A percentile compares a stretch with the other conserved stretches of the same genome.
Conservation (phyloP, 2,329 filamentous ascomycete species). For the Drechslerella dactyloides region DNA sequence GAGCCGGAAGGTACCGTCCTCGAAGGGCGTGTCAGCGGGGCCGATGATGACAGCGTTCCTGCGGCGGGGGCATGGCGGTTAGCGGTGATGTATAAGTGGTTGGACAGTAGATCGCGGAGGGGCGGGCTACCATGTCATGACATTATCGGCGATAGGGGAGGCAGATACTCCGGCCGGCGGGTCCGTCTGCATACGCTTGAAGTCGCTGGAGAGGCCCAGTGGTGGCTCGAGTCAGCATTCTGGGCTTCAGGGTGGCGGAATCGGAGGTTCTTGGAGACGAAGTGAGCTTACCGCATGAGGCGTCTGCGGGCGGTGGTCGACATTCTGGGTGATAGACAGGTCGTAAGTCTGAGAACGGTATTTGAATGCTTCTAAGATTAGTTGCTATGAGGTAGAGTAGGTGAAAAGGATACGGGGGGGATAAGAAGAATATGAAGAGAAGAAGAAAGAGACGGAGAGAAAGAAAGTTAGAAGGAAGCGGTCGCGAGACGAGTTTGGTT, state of each 20-base stretch:
- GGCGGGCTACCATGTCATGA: slow-evolving; percentile 83
- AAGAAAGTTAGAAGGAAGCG: slow-evolving; percentile 12
- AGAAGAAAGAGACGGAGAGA: not conserved
- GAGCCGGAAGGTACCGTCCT: slow-evolving; percentile 95
- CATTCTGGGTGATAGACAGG: slow-evolving; percentile 63
- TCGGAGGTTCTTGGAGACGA: slow-evolving; percentile 23
- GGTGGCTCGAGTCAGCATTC: slow-evolving; percentile 46
- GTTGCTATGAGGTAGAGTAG: not conserved
- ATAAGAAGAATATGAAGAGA: not conserved
- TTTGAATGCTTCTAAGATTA: not conserved
- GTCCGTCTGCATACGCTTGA: slow-evolving; percentile 97
- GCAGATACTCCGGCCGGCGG: slow-evolving; percentile 96
- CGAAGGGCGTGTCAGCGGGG: slow-evolving; percentile 93
- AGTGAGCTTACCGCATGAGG: slow-evolving; percentile 79
- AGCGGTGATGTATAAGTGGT: slow-evolving; percentile 11
- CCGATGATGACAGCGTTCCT: slow-evolving; percentile 99
- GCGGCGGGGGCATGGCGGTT: slow-evolving; percentile 51
- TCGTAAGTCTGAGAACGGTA: not conserved
- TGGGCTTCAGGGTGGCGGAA: slow-evolving; percentile 34
- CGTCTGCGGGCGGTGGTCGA: slow-evolving; percentile 94
- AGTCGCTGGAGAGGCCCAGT: slow-evolving; percentile 31
- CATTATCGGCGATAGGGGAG: slow-evolving; percentile 92
- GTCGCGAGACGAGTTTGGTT: slow-evolving; percentile 11
- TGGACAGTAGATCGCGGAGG: slow-evolving; percentile 55
- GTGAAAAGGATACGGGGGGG: not conserved